These are phyloP conservation scores for Colletotrichum sp. DNA, from an alignment of 2,329 filamentous ascomycete species.

Conservation along the genomic window DNA sequence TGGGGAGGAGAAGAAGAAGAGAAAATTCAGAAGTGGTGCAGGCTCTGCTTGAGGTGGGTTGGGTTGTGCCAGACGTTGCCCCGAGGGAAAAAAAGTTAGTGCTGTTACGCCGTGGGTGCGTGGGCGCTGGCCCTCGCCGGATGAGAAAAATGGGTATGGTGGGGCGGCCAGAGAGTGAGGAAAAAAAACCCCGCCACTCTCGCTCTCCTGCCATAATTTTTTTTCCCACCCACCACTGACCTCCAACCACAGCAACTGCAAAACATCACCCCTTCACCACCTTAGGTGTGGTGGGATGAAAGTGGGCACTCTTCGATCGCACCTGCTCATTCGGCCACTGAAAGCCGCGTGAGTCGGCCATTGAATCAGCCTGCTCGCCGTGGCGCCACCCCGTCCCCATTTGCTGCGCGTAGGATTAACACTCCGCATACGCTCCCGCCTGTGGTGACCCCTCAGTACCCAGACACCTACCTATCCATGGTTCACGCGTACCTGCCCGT, in stretches of 20 bases:
- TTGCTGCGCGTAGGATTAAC: not conserved
- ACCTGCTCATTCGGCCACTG: not conserved
- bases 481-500: not conserved
- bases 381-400: not conserved
- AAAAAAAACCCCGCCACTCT: constrained; percentile 27
- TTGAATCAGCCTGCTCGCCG: not conserved
- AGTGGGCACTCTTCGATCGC: not conserved
- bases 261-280: not conserved
- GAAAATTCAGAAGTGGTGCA: constrained; percentile 18
- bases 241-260: not conserved
- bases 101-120: constrained; percentile 1
- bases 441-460: not conserved
- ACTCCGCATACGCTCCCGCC: not conserved
- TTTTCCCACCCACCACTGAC: not conserved
- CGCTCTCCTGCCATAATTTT: not conserved
- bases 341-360: not conserved
- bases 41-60: not conserved
- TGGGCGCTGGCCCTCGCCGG: not conserved
- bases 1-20: constrained; percentile 9
- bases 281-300: not conserved
- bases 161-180: constrained; percentile 22
- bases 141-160: constrained; percentile 24
- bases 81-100: constrained; percentile 22
- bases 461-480: not conserved
- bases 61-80: not conserved